Conservation (phyloP, 2,329 filamentous ascomycete genomes). For the Grosmannia serpens region DNA sequence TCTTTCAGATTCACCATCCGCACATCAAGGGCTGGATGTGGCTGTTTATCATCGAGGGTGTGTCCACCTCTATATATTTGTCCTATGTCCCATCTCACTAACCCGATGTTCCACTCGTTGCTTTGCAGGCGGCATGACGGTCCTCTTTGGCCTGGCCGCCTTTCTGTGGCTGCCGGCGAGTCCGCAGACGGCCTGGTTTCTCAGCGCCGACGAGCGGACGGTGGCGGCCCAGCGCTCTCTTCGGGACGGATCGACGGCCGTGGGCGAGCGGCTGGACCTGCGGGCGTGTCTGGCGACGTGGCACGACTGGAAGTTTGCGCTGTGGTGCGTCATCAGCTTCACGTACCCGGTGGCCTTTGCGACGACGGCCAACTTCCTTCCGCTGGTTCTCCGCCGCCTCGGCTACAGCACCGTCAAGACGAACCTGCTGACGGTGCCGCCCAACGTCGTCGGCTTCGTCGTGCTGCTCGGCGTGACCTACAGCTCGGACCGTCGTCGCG, state of each 20-base stretch:
- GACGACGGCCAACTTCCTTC: conserved; percentile 12
- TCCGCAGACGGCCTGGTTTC: conserved; percentile 10
- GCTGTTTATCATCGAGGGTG: conserved; percentile 14
- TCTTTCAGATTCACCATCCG: conserved; percentile 30
- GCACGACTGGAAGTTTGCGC: conserved; percentile 1
- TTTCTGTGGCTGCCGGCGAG: conserved; percentile 12
- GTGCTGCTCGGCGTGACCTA: conserved; percentile 10
- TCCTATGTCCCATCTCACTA: background rate
- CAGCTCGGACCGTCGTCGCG: conserved; percentile 10
- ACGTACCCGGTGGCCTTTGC: conserved; percentile 10
- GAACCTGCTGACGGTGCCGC: conserved; percentile 14
- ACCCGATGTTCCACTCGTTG: background rate
- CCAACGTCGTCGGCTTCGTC: conserved; percentile 9
- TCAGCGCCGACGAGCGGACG: conserved; percentile 9
- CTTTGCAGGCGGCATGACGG: conserved; percentile 1
- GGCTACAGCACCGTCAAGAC: conserved; percentile 11
- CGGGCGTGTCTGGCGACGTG: conserved; percentile 5
- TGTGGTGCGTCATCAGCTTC: conserved; percentile 7
- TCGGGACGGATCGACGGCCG: conserved; percentile 8
- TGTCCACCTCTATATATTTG: background rate
- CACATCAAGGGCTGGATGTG: conserved; percentile 6
- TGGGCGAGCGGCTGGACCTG: conserved; percentile 9
- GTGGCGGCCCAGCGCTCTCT: conserved; percentile 9
- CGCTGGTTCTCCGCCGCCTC: conserved; percentile 9
- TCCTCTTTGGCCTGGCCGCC: conserved; percentile 9